Conservation (phyloP, 768 basidiomycete species). For the Termitomyces sp. region DNA sequence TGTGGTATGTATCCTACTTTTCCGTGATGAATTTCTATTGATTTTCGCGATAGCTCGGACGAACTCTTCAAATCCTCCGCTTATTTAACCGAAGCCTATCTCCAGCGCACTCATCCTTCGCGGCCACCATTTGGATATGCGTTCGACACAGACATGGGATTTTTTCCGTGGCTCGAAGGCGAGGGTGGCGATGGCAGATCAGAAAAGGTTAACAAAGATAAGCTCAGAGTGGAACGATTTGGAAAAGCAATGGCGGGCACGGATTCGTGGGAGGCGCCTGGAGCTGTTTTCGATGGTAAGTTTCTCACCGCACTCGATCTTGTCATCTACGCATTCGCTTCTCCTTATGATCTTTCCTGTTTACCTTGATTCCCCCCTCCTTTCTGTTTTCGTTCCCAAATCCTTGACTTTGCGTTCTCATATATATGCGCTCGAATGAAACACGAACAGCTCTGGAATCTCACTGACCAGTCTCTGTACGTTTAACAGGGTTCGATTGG, state of each 20-base stretch:
- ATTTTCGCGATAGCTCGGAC: conserved; percentile 47
- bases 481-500: conserved; percentile 55
- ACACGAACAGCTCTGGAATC: background rate
- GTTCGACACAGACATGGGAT: conserved; percentile 47
- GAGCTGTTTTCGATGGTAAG: conserved; percentile 52
- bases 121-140: conserved; percentile 72
- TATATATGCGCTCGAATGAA: conserved; percentile 7
- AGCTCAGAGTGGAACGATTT: conserved; percentile 61
- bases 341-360: background rate
- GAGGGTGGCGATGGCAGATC: conserved; percentile 1
- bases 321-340: background rate
- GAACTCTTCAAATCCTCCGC: conserved; percentile 75
- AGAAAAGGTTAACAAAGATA: conserved; percentile 31
- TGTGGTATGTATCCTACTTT: conserved; percentile 44
- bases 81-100: conserved; percentile 69
- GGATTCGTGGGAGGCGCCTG: conserved; percentile 64
- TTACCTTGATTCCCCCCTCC: background rate
- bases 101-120: conserved; percentile 41
- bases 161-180: conserved; percentile 75
- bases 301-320: conserved; percentile 1
- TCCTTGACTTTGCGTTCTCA: background rate
- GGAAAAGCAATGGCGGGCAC: conserved; percentile 77
- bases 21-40: background rate
- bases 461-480: background rate
- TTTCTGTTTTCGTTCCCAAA: background rate